phyloP scores from a whole-genome alignment of 495 filamentous ascomycete species.

The Annulohypoxylon maeteangense region DNA sequence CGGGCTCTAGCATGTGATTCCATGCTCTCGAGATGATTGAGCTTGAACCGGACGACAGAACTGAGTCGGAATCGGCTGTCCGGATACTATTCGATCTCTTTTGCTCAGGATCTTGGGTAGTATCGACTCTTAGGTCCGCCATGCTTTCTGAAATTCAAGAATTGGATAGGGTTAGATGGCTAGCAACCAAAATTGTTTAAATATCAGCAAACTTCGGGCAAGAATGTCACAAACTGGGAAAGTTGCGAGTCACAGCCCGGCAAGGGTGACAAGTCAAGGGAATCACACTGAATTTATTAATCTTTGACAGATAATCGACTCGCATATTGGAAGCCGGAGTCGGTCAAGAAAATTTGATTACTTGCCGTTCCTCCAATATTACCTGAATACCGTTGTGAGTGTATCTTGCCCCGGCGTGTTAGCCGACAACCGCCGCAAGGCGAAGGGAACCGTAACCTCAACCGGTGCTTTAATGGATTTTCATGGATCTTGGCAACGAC shows the following conservation, averaged over 20 bases:
- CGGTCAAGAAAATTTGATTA: constrained; percentile 14
- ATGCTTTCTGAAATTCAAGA: constrained; percentile 5
- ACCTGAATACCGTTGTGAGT: not conserved
- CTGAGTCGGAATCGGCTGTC: constrained; percentile 3
- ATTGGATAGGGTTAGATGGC: not conserved
- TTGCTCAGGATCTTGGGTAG: constrained; percentile 14
- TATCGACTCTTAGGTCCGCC: constrained; percentile 19
- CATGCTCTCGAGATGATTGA: constrained; percentile 46
- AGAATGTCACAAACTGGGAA: constrained; percentile 4
- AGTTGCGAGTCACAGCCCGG: constrained; percentile 6
- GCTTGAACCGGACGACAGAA: constrained; percentile 5
- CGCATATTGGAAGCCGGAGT: constrained; percentile 20
- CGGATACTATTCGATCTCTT: constrained; percentile 17
- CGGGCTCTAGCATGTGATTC: constrained; percentile 51
- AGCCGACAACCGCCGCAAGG: constrained; percentile 38
- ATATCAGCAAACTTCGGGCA: not conserved
- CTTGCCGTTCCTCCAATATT: constrained; percentile 18
- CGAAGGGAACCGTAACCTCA: constrained; percentile 19
- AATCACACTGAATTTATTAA: constrained; percentile 34
- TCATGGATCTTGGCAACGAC: constrained; percentile 30
- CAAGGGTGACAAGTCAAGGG: constrained; percentile 1
- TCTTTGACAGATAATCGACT: constrained; percentile 13
- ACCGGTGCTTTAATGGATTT: constrained; percentile 14
- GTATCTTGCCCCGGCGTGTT: not conserved
- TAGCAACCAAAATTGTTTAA: not conserved